phyloP scores from a whole-genome alignment of 441 rosid genomes.

The Capsella rubella region DNA sequence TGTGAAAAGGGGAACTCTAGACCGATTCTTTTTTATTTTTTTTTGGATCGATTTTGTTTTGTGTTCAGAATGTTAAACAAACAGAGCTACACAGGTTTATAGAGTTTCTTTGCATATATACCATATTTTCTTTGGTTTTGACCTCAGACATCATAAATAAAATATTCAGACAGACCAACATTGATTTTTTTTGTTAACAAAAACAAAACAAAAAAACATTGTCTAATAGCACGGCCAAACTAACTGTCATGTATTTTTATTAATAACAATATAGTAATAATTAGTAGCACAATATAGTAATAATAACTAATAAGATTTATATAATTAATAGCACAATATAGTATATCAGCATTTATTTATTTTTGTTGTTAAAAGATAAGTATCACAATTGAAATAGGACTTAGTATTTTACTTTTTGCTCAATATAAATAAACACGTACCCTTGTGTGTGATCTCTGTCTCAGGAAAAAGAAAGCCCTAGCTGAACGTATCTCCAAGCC shows the following conservation, averaged over 20 bases:
- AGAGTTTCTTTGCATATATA: constrained; percentile 16
- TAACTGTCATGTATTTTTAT: too few species aligned
- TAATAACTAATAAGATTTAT: too few species aligned
- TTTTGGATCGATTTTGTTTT: constrained; percentile 9
- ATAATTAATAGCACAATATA: too few species aligned
- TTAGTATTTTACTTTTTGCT: neutral
- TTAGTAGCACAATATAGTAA: too few species aligned
- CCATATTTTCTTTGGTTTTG: neutral
- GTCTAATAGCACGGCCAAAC: too few species aligned
- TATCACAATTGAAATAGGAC: too few species aligned
- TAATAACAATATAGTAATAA: neutral
- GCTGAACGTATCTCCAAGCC: neutral
- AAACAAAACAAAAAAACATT: too few species aligned
- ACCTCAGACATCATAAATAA: neutral
- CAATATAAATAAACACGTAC: neutral
- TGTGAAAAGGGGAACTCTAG: constrained; percentile 25
- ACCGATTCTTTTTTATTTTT: neutral
- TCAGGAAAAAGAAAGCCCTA: neutral
- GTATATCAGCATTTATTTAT: too few species aligned
- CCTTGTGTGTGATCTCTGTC: neutral
- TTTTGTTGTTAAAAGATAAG: too few species aligned
- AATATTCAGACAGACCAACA: constrained; percentile 1
- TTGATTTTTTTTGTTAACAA: neutral
- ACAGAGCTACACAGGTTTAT: constrained; percentile 28
- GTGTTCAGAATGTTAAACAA: constrained; percentile 36